Evolutionary conservation across 306 rosid species (phyloP), one percentile per base, ranked within the genome.

Genomic region (Lablab purpureus): DNA sequence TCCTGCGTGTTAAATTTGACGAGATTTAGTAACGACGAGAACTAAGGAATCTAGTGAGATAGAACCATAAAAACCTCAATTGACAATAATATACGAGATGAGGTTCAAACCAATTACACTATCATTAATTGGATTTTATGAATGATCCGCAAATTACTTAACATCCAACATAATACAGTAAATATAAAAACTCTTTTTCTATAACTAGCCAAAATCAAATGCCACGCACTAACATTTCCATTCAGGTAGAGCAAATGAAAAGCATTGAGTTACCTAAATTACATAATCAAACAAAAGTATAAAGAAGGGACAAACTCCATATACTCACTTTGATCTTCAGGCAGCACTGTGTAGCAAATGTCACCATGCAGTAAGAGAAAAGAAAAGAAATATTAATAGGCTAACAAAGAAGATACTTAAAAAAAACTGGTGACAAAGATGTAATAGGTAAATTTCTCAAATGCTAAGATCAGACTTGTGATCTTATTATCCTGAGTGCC

Each of bases 291-390:
- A 6, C 1, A 71, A 45, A 80, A 66, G 25, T 52, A 80, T 58
- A 55, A 30, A 52, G 28, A 17, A 73, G 64, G 36, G 18, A 73
- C 30, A 72, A 58, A 58, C 73, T 22, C 73, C 68, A 79, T 80
- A 76, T 78, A 87, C 98, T 85, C 87, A 94, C 98, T 89, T 88
- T 71, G 92, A 80, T 92, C 98, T 89, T 87, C 95, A 2, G 90
- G 93, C 76, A 94, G 89, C 83, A 86, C 98, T 94, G 86, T 18
- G 70, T 70, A 55, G 81, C 83, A 68, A 66, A 23, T n/a, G 45
- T 49, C 79, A 80, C 84, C 93, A 91, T 88, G 91, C 88, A 85
- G 55, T 81, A 73, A 75, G 27, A 87, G 67, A 65, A 62, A n/a
- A 15, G 19, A 14, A 63, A 45, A 75, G 46, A 36, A 47, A 25